Conservation (phyloP, 1,284 basidiomycete species). For the Mrakiaceae sp. region DNA sequence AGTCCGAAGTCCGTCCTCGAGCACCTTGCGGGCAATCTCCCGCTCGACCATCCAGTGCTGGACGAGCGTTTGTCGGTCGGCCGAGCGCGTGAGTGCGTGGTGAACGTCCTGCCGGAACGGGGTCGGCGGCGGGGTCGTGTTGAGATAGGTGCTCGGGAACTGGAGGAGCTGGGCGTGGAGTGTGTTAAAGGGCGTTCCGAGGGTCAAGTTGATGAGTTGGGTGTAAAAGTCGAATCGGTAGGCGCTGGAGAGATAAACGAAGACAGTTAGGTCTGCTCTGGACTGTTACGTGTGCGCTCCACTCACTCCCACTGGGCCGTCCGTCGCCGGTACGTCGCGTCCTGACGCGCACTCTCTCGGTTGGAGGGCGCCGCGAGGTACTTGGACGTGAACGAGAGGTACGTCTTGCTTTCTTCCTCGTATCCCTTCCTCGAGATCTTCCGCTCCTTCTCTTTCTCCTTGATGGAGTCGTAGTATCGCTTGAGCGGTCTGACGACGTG, state of each 20-base stretch:
- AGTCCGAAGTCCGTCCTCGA: background rate
- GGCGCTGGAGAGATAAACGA: background rate
- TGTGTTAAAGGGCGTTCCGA: slow-evolving; percentile 4
- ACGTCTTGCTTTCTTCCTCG: slow-evolving; percentile 14
- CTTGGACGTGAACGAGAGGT: background rate
- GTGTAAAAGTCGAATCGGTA: slow-evolving; percentile 11
- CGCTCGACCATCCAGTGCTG: slow-evolving; percentile 7
- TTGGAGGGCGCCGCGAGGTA: slow-evolving; percentile 2
- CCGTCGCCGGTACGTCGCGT: slow-evolving; percentile 1
- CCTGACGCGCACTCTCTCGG: background rate
- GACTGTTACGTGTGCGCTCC: background rate
- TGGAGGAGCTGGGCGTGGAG: slow-evolving; percentile 12
- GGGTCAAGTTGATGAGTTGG: slow-evolving; percentile 13
- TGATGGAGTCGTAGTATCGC: slow-evolving; percentile 1
- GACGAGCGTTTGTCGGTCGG: slow-evolving; percentile 4
- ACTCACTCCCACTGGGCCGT: slow-evolving; percentile 11
- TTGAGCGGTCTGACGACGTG: slow-evolving; percentile 5
- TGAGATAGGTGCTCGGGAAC: slow-evolving; percentile 10
- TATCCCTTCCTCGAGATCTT: slow-evolving; percentile 6
- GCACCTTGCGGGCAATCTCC: background rate
- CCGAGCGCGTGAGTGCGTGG: background rate
- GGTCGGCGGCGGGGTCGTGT: background rate
- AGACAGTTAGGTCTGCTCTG: background rate
- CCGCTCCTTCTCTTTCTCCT: slow-evolving; percentile 13
- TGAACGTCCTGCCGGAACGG: slow-evolving; percentile 1